Evolutionary conservation across 1,139 yeast genomes (phyloP), one percentile per base, ranked within the genome.

Genomic region (Eremothecium gossypii): DNA sequence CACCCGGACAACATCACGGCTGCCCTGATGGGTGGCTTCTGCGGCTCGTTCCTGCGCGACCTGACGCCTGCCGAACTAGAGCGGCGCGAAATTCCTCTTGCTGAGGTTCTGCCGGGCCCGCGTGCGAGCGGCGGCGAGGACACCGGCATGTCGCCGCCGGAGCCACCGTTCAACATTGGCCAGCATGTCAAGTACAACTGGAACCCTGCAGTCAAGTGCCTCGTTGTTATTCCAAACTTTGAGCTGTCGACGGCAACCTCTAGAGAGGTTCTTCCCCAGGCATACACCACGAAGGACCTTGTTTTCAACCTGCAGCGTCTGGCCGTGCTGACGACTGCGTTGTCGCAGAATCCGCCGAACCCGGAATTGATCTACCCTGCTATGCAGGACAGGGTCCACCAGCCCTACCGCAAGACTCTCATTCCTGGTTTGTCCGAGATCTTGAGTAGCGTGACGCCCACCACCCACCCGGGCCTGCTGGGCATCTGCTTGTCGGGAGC

Each of bases 1-100:
- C 98, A 91, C 58, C 98, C 98, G 29, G 98, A 91, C 65, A 91
- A 91, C 64, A 89, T 91, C 57, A 89, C 96, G 17, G 98, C 98
- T 30, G 96, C 98, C 36, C 86, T 91, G 96, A 81, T 89, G 77
- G 98, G 98, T 45, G 97, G 98, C 4, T 91, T 91, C 64, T 95
- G 89, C 32, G 98, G 98, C 30, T 85, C 96, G 1, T 91, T 84
- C 64, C 73, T 91, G 59, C 77, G 94, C 55, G 95, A 85, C 50
- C 69, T 91, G 48, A 69, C 77, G 29, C 77, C 79, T 4, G 73
- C 76, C 38, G 96, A 89, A 49, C 71, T 75, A 47, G 79, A 72
- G 43, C 74, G 83, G 42, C 82, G 83, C 50, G 87, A 80, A 58
- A 83, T 86, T 41, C 96, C 96, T 12, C 68, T 91, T 41, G 79